Evolutionary conservation across 2,329 filamentous ascomycete genomes (phyloP), one percentile per base, ranked within the genome.

Genomic region (Beauveria sp.): DNA sequence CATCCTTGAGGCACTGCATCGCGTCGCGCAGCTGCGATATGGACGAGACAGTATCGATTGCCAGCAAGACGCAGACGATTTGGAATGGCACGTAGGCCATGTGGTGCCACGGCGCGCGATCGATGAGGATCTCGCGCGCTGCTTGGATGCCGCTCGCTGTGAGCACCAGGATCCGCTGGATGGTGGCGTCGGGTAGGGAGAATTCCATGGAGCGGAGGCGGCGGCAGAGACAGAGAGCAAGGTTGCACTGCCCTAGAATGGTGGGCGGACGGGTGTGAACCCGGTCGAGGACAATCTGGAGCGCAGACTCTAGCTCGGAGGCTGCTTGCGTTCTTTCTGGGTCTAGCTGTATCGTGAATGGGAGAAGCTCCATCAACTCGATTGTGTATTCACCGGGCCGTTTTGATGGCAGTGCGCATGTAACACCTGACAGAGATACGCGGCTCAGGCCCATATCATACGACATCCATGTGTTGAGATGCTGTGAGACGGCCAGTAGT

Each of bases 61-160:
- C 80, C 1, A 86, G 72, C 5, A 85, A 70, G 0, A 82, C 75
- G 63, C 83, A 85, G 34, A 85, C 75, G 0, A 83, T 77, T 59
- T 85, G 83, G 64, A 86, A 86, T 0, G 83, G 83, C 0, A 85
- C 80, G 54, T 86, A 85, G 31, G 81, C 81, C 51, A 83, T 77
- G 62, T 86, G 83, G 65, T 85, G 83, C 83, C 83, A 86, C 0
- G 83, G 82, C 3, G 74, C 73, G 14, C 74, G 72, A 10, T 71
- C 69, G 2, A 75, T 72, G 0, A 80, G 71, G 67, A 84, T 78
- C 6, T 69, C 69, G 6, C 76, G 74, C 0, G 82, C 80, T 0
- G 80, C 79, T 24, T 74, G 71, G 10, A 85, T 75, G 0, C 77
- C 81, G 24, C 69, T 71, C 3, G 75, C 73, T 0, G 77, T 74